Base-by-base conservation (phyloP, 306 rosid species). In the Prunus salicina region DNA sequence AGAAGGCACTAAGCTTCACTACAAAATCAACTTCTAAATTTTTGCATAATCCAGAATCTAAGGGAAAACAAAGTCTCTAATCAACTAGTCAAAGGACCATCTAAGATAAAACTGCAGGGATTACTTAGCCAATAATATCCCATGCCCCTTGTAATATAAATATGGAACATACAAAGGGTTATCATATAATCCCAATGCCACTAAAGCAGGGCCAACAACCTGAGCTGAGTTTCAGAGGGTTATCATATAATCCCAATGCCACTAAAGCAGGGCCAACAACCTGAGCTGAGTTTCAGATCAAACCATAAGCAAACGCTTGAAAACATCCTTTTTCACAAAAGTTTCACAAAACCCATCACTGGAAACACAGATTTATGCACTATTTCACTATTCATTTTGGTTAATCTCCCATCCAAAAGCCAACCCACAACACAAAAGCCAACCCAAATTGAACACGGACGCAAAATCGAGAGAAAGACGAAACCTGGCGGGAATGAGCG, bases 401-500 rank as follows among this genome's bases (percentile, higher is more conserved):
- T 10, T 10, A 56, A 9, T 34, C 49, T 10, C 2, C 34, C 57
- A 20, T 53, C 3, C 38, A 38, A 13, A 73, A 80, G 47, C 61
- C 24, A 24, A 62, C 16, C 43, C 43, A 34, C 11, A 67, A 57
- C 46, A 56, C 20, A 62, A 32, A 20, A 5, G 8, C 25, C 34
- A 61, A 60, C 34, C 14, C 68, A 61, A 49, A 43, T 19, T 19
- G 55, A 27, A 24, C 67, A 6, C 19, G 16, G 55, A 1, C 12
- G 1, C n/a, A 12, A 49, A 24, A 22, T 27, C 38, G 13, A 67
- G 72, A 22, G 13, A 22, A 6, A 51, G 6, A 18, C 78, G 43
- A 38, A 38, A 88, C 97, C 91, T 89, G 83, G 98, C 92, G 75
- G 98, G 98, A 84, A 93, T 91, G 80, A 93, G 98, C 45, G 98